Evolutionary conservation across 2,329 filamentous ascomycete genomes (phyloP).

Genomic region (Venturiaceae sp.): DNA sequence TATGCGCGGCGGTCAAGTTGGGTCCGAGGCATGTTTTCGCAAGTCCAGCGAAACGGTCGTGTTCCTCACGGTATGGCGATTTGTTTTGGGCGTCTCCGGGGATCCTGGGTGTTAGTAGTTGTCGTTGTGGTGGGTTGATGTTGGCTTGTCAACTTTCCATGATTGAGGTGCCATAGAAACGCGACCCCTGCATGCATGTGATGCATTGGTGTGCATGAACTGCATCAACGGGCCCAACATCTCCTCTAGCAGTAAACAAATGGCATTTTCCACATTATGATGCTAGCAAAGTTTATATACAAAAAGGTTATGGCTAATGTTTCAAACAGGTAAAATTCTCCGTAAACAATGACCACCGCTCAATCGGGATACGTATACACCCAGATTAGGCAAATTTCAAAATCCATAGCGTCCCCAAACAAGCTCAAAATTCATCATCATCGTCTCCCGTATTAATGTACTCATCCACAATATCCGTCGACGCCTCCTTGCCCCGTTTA

Average conservation of each 20-base stretch:
- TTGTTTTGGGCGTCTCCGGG: neutral
- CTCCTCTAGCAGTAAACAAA: too few relatives aligned
- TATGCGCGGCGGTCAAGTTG: neutral
- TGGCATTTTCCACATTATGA: too few relatives aligned
- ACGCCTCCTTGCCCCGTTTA: constrained; percentile 3
- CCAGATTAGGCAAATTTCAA: neutral
- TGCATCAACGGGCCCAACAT: too few relatives aligned
- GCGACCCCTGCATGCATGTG: too few relatives aligned
- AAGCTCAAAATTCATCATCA: neutral
- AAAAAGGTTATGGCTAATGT: neutral
- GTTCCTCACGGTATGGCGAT: neutral
- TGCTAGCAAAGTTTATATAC: too few relatives aligned
- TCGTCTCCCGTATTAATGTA: constrained; percentile 3
- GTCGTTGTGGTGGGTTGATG: neutral
- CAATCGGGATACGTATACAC: neutral
- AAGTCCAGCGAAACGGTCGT: neutral
- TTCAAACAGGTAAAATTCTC: neutral
- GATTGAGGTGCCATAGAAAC: neutral
- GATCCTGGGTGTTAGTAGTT: neutral
- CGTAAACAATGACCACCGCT: neutral
- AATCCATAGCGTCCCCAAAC: neutral
- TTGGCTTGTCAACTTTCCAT: neutral
- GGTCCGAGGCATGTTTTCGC: neutral
- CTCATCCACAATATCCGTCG: constrained; percentile 7
- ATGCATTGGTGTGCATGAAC: too few relatives aligned